Conservation (phyloP, 2,329 filamentous ascomycete genomes). For the Thelonectria olida region DNA sequence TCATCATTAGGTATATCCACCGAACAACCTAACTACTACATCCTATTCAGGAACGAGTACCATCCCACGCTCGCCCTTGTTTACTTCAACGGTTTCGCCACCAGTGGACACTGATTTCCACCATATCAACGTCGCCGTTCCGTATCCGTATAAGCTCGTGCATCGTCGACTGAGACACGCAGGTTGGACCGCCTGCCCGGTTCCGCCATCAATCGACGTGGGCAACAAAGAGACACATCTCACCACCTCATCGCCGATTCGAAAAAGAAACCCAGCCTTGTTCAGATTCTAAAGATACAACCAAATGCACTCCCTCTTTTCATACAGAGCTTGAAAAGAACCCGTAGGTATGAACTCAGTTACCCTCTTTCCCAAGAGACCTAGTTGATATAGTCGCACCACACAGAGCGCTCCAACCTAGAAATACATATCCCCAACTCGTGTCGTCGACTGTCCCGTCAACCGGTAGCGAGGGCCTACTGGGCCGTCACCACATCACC, state of each 20-base stretch:
- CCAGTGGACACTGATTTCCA: background rate
- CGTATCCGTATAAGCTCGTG: background rate
- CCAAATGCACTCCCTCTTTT: background rate
- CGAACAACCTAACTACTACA: too few relatives aligned
- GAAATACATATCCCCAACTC: slow-evolving; percentile 12
- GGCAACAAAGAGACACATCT: background rate
- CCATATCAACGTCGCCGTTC: background rate
- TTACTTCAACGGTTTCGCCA: background rate
- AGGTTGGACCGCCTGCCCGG: background rate
- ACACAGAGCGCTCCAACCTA: slow-evolving; percentile 2
- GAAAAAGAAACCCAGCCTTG: background rate
- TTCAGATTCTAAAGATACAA: background rate
- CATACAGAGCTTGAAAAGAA: background rate
- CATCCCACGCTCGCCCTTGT: too few relatives aligned
- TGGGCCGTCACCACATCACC: background rate
- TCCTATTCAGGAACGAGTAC: too few relatives aligned
- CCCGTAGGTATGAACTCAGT: background rate
- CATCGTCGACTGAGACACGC: background rate
- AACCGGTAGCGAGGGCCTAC: too few relatives aligned
- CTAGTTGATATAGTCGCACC: slow-evolving; percentile 1
- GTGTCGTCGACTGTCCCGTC: background rate
- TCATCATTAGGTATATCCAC: too few relatives aligned
- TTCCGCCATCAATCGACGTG: background rate
- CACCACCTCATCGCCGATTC: background rate
- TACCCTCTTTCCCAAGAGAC: background rate